Base-by-base conservation (phyloP, 192 early-diverging fungal species). In the Coemansia sp. region DNA sequence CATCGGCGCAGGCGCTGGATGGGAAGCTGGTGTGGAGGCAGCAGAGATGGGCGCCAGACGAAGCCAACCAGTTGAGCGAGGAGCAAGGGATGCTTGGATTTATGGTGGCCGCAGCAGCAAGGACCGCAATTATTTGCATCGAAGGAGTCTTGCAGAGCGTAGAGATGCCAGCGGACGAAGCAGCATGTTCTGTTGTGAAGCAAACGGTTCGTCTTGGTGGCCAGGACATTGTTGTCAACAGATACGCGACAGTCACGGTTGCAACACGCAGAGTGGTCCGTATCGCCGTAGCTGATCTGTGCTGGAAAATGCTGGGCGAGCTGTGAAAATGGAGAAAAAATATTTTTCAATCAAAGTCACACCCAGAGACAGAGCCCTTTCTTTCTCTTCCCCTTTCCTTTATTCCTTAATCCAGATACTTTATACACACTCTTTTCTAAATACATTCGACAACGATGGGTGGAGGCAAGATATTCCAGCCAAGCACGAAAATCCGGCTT, bases 401-500 rank as follows among this genome's bases (percentile, higher is more conserved):
- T 33, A 50, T 9, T 37, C 15, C 25, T 22, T 2, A n/a, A 23
- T 25, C 23, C n/a, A 28, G 7, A 23, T 7, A 17, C 31, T 41
- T 54, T 33, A 9, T 42, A 6, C 19, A 15, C 41, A 60, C 56
- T 31, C 57, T 62, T 34, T 23, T 58, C 40, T 19, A 0, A 22
- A 0, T 5, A 15, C 41, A 48, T 48, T 48, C 23, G 13, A 0
- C 8, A 27, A 48, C 30, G 54, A 75, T 74, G 67, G 73, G 52
- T 6, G 68, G 67, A 27, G 68, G 70, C 54, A 82, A 77, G 54
- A 82, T 82, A 38, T 78, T 82, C 48, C 74, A 75, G 41, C 80
- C 80, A 3, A 62, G 28, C 38, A 64, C 60, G 9, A 73, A 81
- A 40, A 82, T 86, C 64, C 89, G 89, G 53, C 81, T 99, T 42